Base-by-base conservation (phyloP, 768 basidiomycete genomes). In the Tulasnella sp. region DNA sequence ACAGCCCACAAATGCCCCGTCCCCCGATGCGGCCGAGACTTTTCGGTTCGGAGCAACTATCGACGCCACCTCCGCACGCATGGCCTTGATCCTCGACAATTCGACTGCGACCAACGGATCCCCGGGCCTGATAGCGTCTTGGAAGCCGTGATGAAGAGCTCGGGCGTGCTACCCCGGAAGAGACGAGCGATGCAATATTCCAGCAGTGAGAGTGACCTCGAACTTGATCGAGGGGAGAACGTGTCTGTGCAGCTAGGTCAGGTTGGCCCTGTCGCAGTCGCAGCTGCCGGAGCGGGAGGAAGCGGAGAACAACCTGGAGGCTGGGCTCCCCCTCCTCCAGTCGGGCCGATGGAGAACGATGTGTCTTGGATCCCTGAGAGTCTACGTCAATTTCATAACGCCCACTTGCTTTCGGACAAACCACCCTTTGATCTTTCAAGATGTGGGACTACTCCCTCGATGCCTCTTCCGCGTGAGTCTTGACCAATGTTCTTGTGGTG, bases 391-490 rank as follows among this genome's bases (percentile, higher is more conserved):
- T 28, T 72, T 12, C 16, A 31, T 18, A 80, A 80, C 79, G 79
- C 72, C 41, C 42, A 72, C 2, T 44, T 44, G 72, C 48, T 80
- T 41, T 37, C 72, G 37, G 72, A 41, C 40, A 50, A 75, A 31
- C 79, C 79, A 3, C 79, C 79, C 1, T 80, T 80, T 41, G 69
- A 80, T 46, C 40, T 75, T 46, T 40, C 46, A 16, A 28, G 41
- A 31, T 73, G 44, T 22, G 44, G 28, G 18, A 20, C 44, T 31
- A n/a, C 54, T 18, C 42, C 54, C 24, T 75, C 41, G 16, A 58
- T 80, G 72, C 79, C 79, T 22, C 54, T 80, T 9, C 79, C 69
- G 7, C 79, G 79, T 80, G 72, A 75, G 79, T 80, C n/a, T 24
- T 40, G 14, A 34, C 44, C 5, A 22, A 18, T 58, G 37, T 18